A percentile compares a stretch with the other conserved stretches of the same genome.
Conservation (phyloP, 192 early-diverging fungal genomes). For the Pilobolus umbonatus region DNA sequence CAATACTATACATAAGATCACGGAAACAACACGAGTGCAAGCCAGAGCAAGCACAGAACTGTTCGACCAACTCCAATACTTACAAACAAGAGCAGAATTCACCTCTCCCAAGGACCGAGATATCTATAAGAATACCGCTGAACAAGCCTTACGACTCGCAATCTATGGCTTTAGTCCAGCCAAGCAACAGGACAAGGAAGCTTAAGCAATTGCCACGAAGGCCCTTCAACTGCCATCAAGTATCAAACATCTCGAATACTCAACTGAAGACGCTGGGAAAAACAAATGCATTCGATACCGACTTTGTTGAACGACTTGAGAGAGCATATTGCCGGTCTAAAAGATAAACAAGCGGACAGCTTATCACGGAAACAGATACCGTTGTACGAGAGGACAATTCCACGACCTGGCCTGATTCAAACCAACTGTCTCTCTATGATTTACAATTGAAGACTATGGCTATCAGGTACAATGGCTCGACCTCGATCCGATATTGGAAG, state of each 20-base stretch:
- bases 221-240: constrained; percentile 5
- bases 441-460: too few species aligned
- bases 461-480: constrained; percentile 12
- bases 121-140: background rate
- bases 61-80: background rate
- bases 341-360: background rate
- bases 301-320: background rate
- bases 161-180: constrained; percentile 12
- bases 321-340: too few species aligned
- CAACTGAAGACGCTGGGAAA: background rate
- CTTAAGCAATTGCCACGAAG: background rate
- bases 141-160: constrained; percentile 1
- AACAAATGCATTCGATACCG: background rate
- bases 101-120: background rate
- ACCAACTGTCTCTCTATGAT: too few species aligned
- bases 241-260: constrained; percentile 1
- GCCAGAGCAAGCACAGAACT: background rate
- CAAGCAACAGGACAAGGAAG: constrained; percentile 1
- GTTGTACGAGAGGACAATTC: background rate
- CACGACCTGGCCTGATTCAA: too few species aligned
- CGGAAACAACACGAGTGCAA: background rate
- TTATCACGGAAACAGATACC: background rate
- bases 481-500: constrained; percentile 10
- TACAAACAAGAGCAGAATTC: background rate
- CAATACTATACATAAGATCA: background rate